Percentiles rank a stretch among this genome's conserved stretches.
Conservation (phyloP, 176 grass and related monocot genomes). For the Oryza meyeriana region DNA sequence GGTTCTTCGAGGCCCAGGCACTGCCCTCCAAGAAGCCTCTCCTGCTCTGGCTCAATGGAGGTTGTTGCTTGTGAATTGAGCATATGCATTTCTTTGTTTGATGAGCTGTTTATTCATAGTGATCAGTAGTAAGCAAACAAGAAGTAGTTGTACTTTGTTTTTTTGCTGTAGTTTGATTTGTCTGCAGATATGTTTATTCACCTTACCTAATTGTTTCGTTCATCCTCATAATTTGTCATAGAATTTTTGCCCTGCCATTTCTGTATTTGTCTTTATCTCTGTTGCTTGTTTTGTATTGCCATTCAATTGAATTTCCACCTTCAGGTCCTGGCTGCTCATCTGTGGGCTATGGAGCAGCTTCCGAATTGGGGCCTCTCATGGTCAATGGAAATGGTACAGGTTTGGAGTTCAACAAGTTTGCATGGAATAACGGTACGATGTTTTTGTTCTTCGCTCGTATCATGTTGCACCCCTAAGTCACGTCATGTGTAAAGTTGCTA, state of each 20-base stretch:
- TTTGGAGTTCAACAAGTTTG: constrained; percentile 74
- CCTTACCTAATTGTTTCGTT: background rate
- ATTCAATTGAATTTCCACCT: background rate
- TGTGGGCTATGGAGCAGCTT: constrained; percentile 80
- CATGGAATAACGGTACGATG: constrained; percentile 69
- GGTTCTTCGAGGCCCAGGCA: constrained; percentile 82
- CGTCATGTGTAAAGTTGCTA: background rate
- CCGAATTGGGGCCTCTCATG: constrained; percentile 64
- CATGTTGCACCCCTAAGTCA: background rate
- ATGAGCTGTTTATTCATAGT: background rate
- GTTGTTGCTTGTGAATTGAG: constrained; percentile 21
- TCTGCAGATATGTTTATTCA: background rate
- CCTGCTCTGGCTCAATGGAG: constrained; percentile 95
- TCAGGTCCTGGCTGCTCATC: constrained; percentile 86
- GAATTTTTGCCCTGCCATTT: background rate
- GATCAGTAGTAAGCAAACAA: background rate
- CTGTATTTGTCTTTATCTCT: background rate
- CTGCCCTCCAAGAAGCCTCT: constrained; percentile 56
- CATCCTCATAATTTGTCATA: background rate
- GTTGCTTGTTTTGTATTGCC: background rate
- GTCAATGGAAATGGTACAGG: constrained; percentile 58
- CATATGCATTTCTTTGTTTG: constrained; percentile 4
- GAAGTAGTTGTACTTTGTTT: background rate
- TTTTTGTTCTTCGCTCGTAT: background rate
- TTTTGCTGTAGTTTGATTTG: background rate